Evolutionary conservation across 805 yeast genomes (phyloP).

Genomic region (Starmerella etchellsii): DNA sequence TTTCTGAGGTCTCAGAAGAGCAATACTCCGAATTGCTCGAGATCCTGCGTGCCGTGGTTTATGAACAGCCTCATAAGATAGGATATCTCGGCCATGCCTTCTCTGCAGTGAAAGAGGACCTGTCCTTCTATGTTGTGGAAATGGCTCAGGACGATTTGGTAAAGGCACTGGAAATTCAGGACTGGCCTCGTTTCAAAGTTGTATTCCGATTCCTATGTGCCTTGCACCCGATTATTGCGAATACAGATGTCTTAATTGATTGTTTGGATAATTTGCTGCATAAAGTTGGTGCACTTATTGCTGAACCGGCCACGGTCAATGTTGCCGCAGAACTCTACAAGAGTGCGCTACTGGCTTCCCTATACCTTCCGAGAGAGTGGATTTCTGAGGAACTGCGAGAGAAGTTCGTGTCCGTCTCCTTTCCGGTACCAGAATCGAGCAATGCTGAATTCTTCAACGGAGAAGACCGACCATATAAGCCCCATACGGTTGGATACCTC

Average conservation of each 20-base stretch:
- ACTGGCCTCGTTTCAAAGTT: slow-evolving; percentile 59
- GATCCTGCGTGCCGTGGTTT: slow-evolving; percentile 53
- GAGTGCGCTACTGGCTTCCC: slow-evolving; percentile 13
- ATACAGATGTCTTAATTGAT: slow-evolving; percentile 33
- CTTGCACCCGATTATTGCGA: slow-evolving; percentile 46
- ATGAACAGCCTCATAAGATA: slow-evolving; percentile 87
- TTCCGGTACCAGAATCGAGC: background rate
- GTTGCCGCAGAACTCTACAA: slow-evolving; percentile 24
- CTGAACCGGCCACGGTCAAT: background rate
- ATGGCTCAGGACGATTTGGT: slow-evolving; percentile 55
- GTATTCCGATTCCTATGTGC: slow-evolving; percentile 57
- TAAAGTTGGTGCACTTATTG: background rate
- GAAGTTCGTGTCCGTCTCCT: background rate
- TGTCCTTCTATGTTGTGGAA: slow-evolving; percentile 59
- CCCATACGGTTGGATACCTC: slow-evolving; percentile 26
- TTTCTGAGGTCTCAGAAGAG: slow-evolving; percentile 41
- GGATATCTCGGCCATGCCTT: slow-evolving; percentile 57
- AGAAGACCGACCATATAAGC: slow-evolving; percentile 21
- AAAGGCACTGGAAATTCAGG: slow-evolving; percentile 35
- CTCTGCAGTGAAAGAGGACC: slow-evolving; percentile 18
- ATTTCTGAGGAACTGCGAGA: slow-evolving; percentile 8
- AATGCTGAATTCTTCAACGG: slow-evolving; percentile 12
- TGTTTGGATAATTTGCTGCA: background rate
- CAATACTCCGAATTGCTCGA: slow-evolving; percentile 47
- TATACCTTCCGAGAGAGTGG: slow-evolving; percentile 11